Base-by-base conservation (phyloP, 2,329 filamentous ascomycete genomes). In the Calonectria honghensis region DNA sequence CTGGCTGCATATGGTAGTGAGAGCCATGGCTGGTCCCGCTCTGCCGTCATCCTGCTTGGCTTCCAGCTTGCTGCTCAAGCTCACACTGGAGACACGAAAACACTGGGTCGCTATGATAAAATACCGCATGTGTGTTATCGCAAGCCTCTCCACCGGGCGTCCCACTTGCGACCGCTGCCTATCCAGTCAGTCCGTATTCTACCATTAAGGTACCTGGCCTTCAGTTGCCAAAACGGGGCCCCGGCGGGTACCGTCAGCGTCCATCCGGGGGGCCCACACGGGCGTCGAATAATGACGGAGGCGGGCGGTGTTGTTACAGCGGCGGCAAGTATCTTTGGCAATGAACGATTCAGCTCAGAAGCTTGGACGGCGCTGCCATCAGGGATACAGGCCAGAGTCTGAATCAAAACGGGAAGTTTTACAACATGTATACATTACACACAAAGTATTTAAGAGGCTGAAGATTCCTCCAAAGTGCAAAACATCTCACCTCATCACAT, bases 101-200 rank as follows among this genome's bases (percentile, higher is more conserved):
- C 50, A 80, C 78, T 82, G 77, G 81, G 78, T n/a, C 73, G 74
- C 66, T 69, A 50, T 68, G 79, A 77, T 77, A 80, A 81, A 83
- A 83, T 83, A 76, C 78, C 81, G 80, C 81, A 82, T 74, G 57
- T 70, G 73, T 71, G 77, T 81, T 80, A 81, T 82, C 79, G 76
- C 72, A 54, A 75, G 59, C 54, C 75, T 79, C 73, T 78, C 80
- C 79, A 79, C 80, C 72, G 31, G 52, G 32, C 4, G 45, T 72
- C 37, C 78, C 77, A 79, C 79, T 75, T 70, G 39, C 61, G 61
- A 35, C 61, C 41, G 45, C 31, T 35, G 16, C 52, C 54, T 24
- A 68, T 69, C 72, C 70, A 77, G 72, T 73, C 51, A 76, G 57
- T 72, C 72, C 51, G 64, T 65, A 59, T 68, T 69, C 74, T 76